Conservation (phyloP, 352 stramenopile genomes). For the Lagenidium giganteum region DNA sequence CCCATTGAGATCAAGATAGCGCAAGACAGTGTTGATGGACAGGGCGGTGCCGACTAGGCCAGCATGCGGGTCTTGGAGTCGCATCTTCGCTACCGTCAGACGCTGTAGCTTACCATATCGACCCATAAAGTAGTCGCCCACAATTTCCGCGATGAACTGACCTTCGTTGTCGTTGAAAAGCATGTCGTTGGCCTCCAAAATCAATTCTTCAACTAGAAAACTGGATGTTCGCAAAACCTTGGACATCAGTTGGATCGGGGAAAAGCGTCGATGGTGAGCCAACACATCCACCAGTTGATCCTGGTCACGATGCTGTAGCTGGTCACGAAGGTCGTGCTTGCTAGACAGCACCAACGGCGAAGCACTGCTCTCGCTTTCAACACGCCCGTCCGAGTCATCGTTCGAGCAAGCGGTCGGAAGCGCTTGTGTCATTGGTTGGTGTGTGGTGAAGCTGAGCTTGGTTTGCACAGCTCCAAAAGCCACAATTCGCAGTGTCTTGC, state of each 20-base stretch:
- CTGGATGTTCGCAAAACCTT: constrained; percentile 38
- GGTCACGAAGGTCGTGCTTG: too few species aligned
- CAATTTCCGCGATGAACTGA: constrained; percentile 23
- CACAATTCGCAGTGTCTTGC: constrained; percentile 37
- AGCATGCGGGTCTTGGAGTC: constrained; percentile 30
- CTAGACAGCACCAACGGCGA: too few species aligned
- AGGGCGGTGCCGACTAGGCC: constrained; percentile 36
- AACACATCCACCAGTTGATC: too few species aligned
- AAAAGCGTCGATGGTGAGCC: too few species aligned
- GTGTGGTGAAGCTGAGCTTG: too few species aligned
- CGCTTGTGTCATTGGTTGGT: too few species aligned
- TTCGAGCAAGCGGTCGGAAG: too few species aligned
- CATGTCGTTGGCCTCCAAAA: constrained; percentile 49
- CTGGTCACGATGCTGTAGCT: too few species aligned
- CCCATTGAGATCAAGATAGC: constrained; percentile 49
- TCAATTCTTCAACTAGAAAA: constrained; percentile 59
- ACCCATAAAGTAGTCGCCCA: constrained; percentile 77
- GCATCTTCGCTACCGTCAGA: constrained; percentile 38
- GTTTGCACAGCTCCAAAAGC: constrained; percentile 32
- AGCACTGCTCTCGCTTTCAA: too few species aligned
- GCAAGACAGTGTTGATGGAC: constrained; percentile 50
- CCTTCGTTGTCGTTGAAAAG: constrained; percentile 22
- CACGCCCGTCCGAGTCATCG: too few species aligned
- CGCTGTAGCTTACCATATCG: constrained; percentile 47
- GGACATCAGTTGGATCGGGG: constrained; percentile 28